A percentile compares a stretch with the other conserved stretches of the same genome.
phyloP scores from a whole-genome alignment of 169 alveolate species.

The Amoebophrya sp. region DNA sequence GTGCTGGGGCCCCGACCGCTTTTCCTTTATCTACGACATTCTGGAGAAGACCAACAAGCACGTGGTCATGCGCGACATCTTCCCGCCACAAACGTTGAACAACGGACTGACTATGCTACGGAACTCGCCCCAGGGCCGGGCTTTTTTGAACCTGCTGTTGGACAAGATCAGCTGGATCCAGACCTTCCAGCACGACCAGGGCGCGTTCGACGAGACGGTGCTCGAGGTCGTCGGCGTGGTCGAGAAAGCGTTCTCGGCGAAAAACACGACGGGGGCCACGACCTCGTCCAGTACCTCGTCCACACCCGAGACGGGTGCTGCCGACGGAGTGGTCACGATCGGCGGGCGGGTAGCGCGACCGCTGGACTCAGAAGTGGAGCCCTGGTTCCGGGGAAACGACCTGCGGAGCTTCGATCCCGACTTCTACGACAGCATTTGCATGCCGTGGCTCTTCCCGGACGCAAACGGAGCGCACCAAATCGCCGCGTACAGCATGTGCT shows the following conservation, averaged over 20 bases:
- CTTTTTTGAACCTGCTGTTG: not conserved
- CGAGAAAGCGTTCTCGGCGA: not conserved
- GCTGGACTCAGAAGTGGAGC: not conserved
- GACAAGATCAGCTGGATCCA: conserved; percentile 10
- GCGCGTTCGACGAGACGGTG: conserved; percentile 12
- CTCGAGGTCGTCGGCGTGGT: conserved; percentile 8
- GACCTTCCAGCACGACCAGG: conserved; percentile 14
- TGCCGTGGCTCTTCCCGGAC: conserved; percentile 4
- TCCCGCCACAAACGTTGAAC: conserved; percentile 9
- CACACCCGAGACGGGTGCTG: no score
- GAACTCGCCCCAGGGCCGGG: not conserved
- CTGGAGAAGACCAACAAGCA: not conserved
- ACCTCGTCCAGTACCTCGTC: no score
- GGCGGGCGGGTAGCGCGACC: no score
- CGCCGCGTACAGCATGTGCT: conserved; percentile 11
- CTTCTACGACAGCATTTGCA: not conserved
- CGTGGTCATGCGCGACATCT: conserved; percentile 1
- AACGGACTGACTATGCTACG: not conserved
- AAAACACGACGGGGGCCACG: no score
- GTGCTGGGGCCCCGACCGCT: conserved; percentile 8
- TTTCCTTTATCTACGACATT: not conserved
- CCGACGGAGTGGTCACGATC: no score
- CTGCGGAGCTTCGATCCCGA: not conserved
- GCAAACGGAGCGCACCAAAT: not conserved
- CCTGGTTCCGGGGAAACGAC: not conserved